Base-by-base conservation (phyloP, 495 filamentous ascomycete genomes). In the Hypoxylon trugodes region DNA sequence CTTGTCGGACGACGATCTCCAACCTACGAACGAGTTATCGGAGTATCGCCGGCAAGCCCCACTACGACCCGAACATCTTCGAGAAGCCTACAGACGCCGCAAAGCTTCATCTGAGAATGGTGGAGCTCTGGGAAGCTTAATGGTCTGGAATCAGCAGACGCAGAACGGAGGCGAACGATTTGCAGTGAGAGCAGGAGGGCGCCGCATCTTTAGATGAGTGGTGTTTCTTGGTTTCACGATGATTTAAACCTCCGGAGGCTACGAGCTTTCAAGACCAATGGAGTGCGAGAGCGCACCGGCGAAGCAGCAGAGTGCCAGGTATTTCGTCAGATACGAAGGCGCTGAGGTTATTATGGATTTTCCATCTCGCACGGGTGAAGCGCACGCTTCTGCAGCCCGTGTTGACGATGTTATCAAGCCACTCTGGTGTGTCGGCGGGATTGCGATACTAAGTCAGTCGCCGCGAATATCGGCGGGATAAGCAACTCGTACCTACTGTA, bases 41-140 rank as follows among this genome's bases (percentile, higher is more conserved):
- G 56, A 85, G 63, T 51, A 69, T 19, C 68, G 63, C n/a, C 72
- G 76, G 43, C 82, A 86, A 12, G 91, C 89, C 0, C 91, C 92
- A 10, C 72, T 97, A 37, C 82, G 90, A 21, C 92, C 93, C 0
- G 87, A 92, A 52, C 92, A 96, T 78, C 75, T 97, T 30, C 81
- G 91, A 18, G 90, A 96, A 72, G 91, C 91, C 8, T 75, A 89
- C 21, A 81, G 91, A 50, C 82, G 93, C 50, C 88, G 89, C 64
- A 89, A 88, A 72, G 83, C 83, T 40, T 79, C 85, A 46, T 81
- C 85, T 3, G 91, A 90, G 19, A 48, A 70, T 16, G 87, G 86
- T 10, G 89, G 89, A 5, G 88, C 90, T 3, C 84, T 92, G 41
- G 87, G 87, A 1, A 89, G 90, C 52, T 71, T 93, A 65, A 86